Evolutionary conservation across 306 rosid species (phyloP).

Genomic region (Cercis canadensis): DNA sequence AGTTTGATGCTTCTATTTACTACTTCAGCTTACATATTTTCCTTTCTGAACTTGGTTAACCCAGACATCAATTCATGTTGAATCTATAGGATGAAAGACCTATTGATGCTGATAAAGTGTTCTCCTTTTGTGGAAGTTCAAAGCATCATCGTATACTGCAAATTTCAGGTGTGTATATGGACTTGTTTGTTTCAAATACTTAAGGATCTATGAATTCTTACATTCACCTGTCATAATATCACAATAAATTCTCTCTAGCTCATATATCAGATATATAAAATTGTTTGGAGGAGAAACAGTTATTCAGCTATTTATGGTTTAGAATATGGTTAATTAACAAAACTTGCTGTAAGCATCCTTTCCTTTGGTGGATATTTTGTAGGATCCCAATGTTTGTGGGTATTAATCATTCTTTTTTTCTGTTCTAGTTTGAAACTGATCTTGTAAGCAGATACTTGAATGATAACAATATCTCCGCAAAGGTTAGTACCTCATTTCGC

Average conservation of each 20-base stretch:
- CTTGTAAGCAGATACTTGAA: conserved; percentile 67
- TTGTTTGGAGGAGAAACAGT: conserved; percentile 18
- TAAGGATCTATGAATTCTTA: conserved; percentile 27
- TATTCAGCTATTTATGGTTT: conserved; percentile 25
- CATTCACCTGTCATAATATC: conserved; percentile 9
- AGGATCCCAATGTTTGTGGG: conserved; percentile 12
- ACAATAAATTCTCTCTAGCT: conserved; percentile 23
- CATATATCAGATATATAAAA: conserved; percentile 24
- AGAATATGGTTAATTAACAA: conserved; percentile 24
- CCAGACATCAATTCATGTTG: conserved; percentile 18
- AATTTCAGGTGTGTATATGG: conserved; percentile 77
- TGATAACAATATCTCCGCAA: conserved; percentile 74
- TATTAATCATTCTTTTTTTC: conserved; percentile 35
- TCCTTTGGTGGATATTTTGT: conserved; percentile 25
- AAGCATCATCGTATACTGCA: conserved; percentile 93
- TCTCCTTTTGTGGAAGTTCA: conserved; percentile 70
- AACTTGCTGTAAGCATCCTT: conserved; percentile 20
- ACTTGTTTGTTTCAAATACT: conserved; percentile 29
- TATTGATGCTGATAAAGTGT: conserved; percentile 72
- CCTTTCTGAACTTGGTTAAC: conserved; percentile 27
- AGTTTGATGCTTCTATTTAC: conserved; percentile 45
- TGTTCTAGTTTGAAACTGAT: conserved; percentile 84
- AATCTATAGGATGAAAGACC: conserved; percentile 75
- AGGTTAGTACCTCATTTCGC: conserved; percentile 65
- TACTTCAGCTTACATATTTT: conserved; percentile 12